Evolutionary conservation across 1,284 basidiomycete species (phyloP), one percentile per base, ranked within the genome.

Genomic region (Neolentinus lepideus): DNA sequence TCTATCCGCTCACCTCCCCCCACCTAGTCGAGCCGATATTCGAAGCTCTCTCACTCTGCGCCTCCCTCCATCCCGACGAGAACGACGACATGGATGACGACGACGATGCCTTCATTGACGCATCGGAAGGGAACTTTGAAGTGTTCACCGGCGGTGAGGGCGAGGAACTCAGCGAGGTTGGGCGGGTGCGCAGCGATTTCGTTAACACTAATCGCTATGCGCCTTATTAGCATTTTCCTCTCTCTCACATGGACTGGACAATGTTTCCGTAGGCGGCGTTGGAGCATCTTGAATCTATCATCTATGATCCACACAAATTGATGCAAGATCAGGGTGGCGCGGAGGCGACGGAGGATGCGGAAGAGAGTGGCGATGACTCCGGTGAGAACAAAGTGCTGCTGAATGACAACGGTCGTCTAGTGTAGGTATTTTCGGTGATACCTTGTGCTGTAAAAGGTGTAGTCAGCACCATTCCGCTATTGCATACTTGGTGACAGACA

Each of bases 101-200:
- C 45, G 75, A 77, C 29, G 79, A 82, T 61, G 82, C 80, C 16
- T 81, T 85, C 59, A 73, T 85, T 59, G 81, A 86, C 60, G 66
- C 75, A 2, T 75, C 76, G 43, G 69, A 70, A 16, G 66, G 64
- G 10, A 50, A 29, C 27, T 83, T 88, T 62, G 83, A 88, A 59
- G 74, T 76, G 1, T 84, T 89, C 66, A 74, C 69, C 24, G 87
- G 84, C 31, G 76, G 76, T 51, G 81, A 79, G 55, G 78, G 74
- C 16, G 76, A 88, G 63, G 88, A 91, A 67, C 78, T 90, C 59
- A 89, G 83, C 66, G 86, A 89, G 72, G 85, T 87, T 62, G 94
- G 94, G 75, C 88, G 90, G 89, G 92, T 96, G 86, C 92, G 92
- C 85, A 88, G 84, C 71, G 84, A 92, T 88, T 91, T 90, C 71